Percentiles rank a stretch among this genome's conserved stretches.
These are phyloP conservation scores for Jatropha podagrica DNA, from an alignment of 441 rosid species.

Conservation along the genomic window DNA sequence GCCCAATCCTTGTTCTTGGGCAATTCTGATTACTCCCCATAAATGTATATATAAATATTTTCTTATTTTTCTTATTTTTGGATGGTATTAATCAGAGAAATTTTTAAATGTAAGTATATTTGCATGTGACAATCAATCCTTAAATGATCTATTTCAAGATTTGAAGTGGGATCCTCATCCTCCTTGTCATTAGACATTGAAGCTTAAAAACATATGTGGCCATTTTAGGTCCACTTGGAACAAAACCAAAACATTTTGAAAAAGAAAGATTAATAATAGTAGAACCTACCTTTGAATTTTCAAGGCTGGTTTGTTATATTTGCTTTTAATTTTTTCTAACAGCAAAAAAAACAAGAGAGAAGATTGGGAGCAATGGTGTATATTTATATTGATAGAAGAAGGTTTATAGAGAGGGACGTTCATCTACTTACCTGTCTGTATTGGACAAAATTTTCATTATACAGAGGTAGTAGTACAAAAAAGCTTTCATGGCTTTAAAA, in stretches of 20 bases:
- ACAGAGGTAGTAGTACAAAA: conserved; percentile 20
- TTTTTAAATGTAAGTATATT: not conserved
- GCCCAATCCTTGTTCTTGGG: no score
- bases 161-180: conserved; percentile 24
- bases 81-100: not conserved
- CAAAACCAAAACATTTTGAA: not conserved
- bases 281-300: no score
- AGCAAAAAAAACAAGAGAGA: no score
- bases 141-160: conserved; percentile 17
- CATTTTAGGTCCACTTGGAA: conserved; percentile 21
- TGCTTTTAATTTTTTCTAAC: no score
- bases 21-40: no score
- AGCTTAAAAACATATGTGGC: conserved; percentile 26
- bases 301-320: no score
- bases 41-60: not conserved
- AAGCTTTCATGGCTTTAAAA: conserved; percentile 27
- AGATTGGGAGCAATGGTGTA: not conserved
- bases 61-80: not conserved
- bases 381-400: not conserved
- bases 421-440: not conserved
- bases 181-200: conserved; percentile 15
- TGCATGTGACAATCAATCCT: conserved; percentile 15
- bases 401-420: not conserved
- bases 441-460: conserved; percentile 18
- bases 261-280: not conserved